phyloP scores from a whole-genome alignment of 148 eudicot species.

The Cornus kousa region DNA sequence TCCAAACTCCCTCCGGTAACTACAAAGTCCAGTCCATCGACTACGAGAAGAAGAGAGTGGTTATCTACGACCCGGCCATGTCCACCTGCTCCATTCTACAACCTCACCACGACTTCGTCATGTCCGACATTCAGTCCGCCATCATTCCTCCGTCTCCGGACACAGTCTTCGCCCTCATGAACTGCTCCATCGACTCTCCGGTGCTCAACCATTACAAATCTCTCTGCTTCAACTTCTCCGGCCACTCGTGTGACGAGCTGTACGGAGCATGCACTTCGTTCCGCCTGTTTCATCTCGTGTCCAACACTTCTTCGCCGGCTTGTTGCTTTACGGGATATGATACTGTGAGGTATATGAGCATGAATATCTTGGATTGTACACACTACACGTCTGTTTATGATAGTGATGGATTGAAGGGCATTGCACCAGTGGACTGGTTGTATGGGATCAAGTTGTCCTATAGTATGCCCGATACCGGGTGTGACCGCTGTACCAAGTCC shows the following conservation, averaged over 20 bases:
- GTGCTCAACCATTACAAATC: conserved; percentile 68
- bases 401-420: conserved; percentile 48
- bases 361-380: conserved; percentile 80
- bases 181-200: conserved; percentile 89
- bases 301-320: conserved; percentile 32
- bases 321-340: conserved; percentile 83
- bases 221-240: conserved; percentile 77
- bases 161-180: conserved; percentile 75
- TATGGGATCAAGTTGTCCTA: conserved; percentile 78
- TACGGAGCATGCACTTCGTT: conserved; percentile 72
- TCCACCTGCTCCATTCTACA: conserved; percentile 91
- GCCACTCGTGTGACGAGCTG: conserved; percentile 78
- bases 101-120: conserved; percentile 71
- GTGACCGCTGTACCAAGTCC: conserved; percentile 59
- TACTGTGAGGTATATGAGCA: conserved; percentile 79
- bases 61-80: conserved; percentile 85
- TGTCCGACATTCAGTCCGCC: conserved; percentile 68
- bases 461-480: conserved; percentile 76
- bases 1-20: conserved; percentile 76
- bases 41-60: conserved; percentile 51
- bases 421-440: conserved; percentile 75
- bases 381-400: conserved; percentile 77
- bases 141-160: conserved; percentile 75
- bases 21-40: conserved; percentile 85
- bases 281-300: conserved; percentile 40